Conservation (phyloP, 352 stramenopile species). For the Globisporangium yorkense region DNA sequence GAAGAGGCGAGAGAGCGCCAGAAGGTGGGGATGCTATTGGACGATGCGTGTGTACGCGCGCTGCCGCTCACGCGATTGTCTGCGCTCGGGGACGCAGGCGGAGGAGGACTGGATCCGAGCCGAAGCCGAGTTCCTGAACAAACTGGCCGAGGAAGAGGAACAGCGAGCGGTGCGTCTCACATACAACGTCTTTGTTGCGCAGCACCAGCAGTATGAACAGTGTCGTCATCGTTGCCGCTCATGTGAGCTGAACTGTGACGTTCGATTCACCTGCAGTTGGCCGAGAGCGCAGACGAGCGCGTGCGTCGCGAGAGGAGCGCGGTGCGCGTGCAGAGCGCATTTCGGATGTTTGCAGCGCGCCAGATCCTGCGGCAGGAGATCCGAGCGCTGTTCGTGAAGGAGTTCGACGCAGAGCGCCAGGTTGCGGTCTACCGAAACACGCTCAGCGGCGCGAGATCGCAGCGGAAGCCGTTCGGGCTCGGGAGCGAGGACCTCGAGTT, state of each 20-base stretch:
- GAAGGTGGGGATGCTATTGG: conserved; percentile 13
- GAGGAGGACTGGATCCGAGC: conserved; percentile 47
- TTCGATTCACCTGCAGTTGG: conserved; percentile 16
- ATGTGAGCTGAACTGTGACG: neutral
- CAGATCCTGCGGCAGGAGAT: conserved; percentile 47
- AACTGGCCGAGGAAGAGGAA: conserved; percentile 40
- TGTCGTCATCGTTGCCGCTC: neutral
- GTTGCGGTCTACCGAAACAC: conserved; percentile 52
- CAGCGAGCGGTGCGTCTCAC: conserved; percentile 26
- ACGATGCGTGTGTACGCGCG: neutral
- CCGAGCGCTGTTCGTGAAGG: conserved; percentile 42
- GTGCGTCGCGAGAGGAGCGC: conserved; percentile 31
- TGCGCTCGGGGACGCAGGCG: conserved; percentile 8
- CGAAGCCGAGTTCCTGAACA: conserved; percentile 46
- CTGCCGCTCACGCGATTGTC: neutral
- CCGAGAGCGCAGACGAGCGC: conserved; percentile 33
- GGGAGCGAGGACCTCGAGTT: conserved; percentile 52
- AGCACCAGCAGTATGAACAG: neutral
- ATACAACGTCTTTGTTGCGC: neutral
- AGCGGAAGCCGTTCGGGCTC: conserved; percentile 47
- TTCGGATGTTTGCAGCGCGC: conserved; percentile 47
- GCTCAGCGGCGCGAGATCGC: conserved; percentile 23
- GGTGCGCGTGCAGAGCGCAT: conserved; percentile 46
- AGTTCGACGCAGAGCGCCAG: conserved; percentile 37
- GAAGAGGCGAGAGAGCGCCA: conserved; percentile 41